These are phyloP conservation scores for Clitoria ternatea DNA, from an alignment of 306 rosid genomes.

Conservation along the genomic window DNA sequence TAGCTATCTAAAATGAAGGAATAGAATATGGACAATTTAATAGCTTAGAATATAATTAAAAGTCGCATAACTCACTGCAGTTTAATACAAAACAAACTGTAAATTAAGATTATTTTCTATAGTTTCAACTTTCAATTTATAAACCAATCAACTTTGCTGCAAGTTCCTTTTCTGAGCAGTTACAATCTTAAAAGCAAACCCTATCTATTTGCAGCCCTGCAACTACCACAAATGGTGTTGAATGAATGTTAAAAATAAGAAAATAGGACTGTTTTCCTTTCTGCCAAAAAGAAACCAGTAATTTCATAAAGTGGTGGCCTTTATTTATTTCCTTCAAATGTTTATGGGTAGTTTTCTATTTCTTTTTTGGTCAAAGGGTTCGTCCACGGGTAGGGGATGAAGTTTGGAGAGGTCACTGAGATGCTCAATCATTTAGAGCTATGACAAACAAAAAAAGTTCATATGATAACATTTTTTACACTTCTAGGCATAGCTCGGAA, in stretches of 20 bases:
- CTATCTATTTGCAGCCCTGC: not conserved
- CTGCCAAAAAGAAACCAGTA: not conserved
- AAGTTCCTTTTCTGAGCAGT: not conserved
- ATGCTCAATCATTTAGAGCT: not conserved
- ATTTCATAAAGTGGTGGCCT: not conserved
- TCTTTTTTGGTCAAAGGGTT: not conserved
- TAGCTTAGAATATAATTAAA: not conserved
- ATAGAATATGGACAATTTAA: conserved; percentile 3
- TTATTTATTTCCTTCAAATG: not conserved
- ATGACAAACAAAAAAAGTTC: not conserved
- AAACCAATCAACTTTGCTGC: not conserved
- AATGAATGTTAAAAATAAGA: not conserved
- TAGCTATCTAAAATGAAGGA: no score
- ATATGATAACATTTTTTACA: not conserved
- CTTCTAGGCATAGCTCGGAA: not conserved
- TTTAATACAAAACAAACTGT: not conserved
- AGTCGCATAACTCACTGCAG: not conserved
- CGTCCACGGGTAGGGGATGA: not conserved
- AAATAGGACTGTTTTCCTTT: not conserved
- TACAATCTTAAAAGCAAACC: not conserved
- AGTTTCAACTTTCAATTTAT: not conserved
- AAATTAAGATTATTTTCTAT: not conserved
- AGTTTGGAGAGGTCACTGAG: not conserved
- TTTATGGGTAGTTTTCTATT: not conserved
- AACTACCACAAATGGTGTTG: not conserved